A percentile compares a stretch with the other conserved stretches of the same genome.
phyloP scores from a whole-genome alignment of 2,329 filamentous ascomycete species.

The Lachnellula cervina region DNA sequence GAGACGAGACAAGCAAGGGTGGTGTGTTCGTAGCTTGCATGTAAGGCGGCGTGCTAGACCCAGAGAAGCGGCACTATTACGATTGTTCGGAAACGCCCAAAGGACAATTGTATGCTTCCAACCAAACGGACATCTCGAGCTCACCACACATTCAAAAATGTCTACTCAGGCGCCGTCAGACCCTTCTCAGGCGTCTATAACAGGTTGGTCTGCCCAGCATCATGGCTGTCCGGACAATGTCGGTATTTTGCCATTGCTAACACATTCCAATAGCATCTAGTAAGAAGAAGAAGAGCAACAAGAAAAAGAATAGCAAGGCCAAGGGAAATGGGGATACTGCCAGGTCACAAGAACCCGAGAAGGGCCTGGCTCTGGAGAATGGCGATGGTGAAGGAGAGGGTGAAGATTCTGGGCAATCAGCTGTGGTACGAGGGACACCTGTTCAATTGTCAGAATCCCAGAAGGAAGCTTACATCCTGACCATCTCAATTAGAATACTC shows the following conservation, averaged over 20 bases:
- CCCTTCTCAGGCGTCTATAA: constrained; percentile 23
- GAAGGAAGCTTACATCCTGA: constrained; percentile 22
- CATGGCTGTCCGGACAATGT: constrained; percentile 1
- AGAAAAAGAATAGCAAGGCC: constrained; percentile 44
- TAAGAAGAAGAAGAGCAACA: constrained; percentile 54
- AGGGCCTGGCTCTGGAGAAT: constrained; percentile 36
- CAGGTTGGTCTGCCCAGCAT: constrained; percentile 25
- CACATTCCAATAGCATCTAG: constrained; percentile 32
- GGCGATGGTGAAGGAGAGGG: constrained; percentile 37
- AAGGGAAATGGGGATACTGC: constrained; percentile 34
- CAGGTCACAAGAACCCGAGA: constrained; percentile 28
- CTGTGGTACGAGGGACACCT: constrained; percentile 33
- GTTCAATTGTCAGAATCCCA: constrained; percentile 22
- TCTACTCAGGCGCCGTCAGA: constrained; percentile 30
- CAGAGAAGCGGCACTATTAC: neutral
- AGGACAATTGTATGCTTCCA: neutral
- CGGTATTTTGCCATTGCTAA: constrained; percentile 20
- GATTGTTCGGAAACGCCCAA: neutral
- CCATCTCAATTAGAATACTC: constrained; percentile 25
- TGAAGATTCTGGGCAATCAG: constrained; percentile 36
- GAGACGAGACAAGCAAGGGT: neutral
- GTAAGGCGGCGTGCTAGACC: neutral
- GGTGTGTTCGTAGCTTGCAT: neutral
- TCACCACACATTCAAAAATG: constrained; percentile 20
- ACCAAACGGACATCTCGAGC: neutral